Evolutionary conservation across 306 rosid species (phyloP).

Genomic region (Dicorynia guianensis): DNA sequence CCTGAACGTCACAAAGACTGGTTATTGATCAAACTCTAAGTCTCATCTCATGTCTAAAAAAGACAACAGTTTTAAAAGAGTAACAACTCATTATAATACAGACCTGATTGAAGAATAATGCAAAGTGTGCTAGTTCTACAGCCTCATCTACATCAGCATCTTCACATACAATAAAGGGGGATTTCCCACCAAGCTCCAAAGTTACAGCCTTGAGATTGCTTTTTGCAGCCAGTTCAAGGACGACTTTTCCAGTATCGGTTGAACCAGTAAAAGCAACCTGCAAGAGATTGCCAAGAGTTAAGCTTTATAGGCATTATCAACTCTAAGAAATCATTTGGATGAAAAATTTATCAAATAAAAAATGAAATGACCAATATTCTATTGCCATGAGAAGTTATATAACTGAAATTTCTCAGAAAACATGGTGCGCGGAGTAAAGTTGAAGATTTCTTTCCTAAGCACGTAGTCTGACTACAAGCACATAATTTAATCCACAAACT

Average conservation of each 20-base stretch:
- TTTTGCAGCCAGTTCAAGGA: slow-evolving; percentile 74
- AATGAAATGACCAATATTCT: background rate
- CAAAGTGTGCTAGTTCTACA: slow-evolving; percentile 88
- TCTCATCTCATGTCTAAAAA: slow-evolving; percentile 1
- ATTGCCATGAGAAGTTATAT: background rate
- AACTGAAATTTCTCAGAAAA: background rate
- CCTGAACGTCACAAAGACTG: slow-evolving; percentile 54
- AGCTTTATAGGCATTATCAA: slow-evolving; percentile 3
- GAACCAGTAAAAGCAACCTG: slow-evolving; percentile 98
- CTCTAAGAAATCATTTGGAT: background rate
- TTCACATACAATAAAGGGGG: slow-evolving; percentile 89
- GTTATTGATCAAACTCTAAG: slow-evolving; percentile 22
- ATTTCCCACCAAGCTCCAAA: slow-evolving; percentile 94
- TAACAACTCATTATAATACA: background rate
- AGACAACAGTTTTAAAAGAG: slow-evolving; percentile 4
- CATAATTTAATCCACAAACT: slow-evolving; percentile 22
- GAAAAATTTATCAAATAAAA: slow-evolving; percentile 4
- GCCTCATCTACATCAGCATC: slow-evolving; percentile 92
- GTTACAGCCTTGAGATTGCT: slow-evolving; percentile 93
- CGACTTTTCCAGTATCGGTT: slow-evolving; percentile 79
- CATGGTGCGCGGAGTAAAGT: slow-evolving; percentile 5
- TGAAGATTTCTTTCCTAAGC: slow-evolving; percentile 1
- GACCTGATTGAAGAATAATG: slow-evolving; percentile 91
- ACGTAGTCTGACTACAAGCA: slow-evolving; percentile 20
- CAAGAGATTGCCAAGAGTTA: slow-evolving; percentile 36